Percentiles rank a stretch among this genome's conserved stretches.
Evolutionary conservation across 208 protist genomes (phyloP).

Genomic region (Crithidia thermophila): DNA sequence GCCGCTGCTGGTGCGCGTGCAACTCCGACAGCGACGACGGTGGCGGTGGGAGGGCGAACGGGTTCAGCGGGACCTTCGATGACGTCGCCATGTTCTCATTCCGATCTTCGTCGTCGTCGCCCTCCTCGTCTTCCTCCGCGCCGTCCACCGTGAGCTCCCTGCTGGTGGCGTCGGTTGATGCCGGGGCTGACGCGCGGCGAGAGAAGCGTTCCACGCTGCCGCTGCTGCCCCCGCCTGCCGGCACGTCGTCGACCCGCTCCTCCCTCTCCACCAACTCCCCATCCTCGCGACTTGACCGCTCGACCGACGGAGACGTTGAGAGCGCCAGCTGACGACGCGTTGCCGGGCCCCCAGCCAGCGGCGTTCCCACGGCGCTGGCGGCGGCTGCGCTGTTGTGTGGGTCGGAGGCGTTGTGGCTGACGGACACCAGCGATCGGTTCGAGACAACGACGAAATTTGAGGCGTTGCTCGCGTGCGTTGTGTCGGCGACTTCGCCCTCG

Average conservation of each 20-base stretch:
- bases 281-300: neutral
- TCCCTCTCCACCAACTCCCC: neutral
- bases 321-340: conserved; percentile 14
- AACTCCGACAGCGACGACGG: conserved; percentile 16
- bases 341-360: neutral
- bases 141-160: neutral
- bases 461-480: neutral
- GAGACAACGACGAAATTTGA: neutral
- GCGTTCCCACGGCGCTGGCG: neutral
- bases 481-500: neutral
- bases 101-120: neutral
- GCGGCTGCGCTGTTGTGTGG: neutral
- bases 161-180: too few relatives aligned
- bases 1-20: conserved; percentile 17
- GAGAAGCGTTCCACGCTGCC: too few relatives aligned
- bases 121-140: neutral
- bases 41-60: conserved; percentile 16
- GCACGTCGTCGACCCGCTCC: neutral
- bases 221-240: neutral
- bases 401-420: neutral
- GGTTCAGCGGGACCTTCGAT: neutral
- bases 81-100: conserved; percentile 4
- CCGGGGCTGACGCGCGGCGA: too few relatives aligned
- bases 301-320: conserved; percentile 17
- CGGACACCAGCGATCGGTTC: neutral